Evolutionary conservation across 495 filamentous ascomycete genomes (phyloP).

Genomic region (Aspergillus sparsus): DNA sequence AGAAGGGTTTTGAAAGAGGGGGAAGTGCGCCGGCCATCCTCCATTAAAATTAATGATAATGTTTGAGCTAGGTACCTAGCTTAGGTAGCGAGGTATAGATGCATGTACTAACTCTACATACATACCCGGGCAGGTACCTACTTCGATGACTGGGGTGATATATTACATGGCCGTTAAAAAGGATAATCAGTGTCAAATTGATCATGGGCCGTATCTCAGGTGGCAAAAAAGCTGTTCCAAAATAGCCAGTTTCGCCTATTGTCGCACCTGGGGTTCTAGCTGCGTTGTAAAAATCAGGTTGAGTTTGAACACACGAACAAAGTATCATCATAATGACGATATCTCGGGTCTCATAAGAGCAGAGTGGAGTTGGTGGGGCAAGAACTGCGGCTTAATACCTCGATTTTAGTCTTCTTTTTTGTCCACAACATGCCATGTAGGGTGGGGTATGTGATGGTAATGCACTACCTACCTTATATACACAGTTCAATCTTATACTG

Average conservation of each 20-base stretch:
- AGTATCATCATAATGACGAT: background rate
- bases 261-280: background rate
- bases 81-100: no score
- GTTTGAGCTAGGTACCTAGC: no score
- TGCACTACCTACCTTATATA: no score
- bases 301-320: background rate
- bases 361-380: constrained; percentile 3
- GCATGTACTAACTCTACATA: no score
- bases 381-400: background rate
- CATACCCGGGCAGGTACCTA: no score
- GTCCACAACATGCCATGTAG: no score
- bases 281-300: background rate
- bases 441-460: no score
- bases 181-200: constrained; percentile 6
- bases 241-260: constrained; percentile 1
- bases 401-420: no score
- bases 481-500: no score
- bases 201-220: background rate
- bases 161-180: background rate
- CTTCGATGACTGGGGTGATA: no score
- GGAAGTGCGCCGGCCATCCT: background rate
- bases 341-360: background rate
- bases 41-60: background rate
- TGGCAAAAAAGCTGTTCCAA: background rate
- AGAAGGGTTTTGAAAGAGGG: background rate